A percentile compares a stretch with the other conserved stretches of the same genome.
Conservation (phyloP, 139 green algal genomes). For the Chlamydomonas sphaeroides region DNA sequence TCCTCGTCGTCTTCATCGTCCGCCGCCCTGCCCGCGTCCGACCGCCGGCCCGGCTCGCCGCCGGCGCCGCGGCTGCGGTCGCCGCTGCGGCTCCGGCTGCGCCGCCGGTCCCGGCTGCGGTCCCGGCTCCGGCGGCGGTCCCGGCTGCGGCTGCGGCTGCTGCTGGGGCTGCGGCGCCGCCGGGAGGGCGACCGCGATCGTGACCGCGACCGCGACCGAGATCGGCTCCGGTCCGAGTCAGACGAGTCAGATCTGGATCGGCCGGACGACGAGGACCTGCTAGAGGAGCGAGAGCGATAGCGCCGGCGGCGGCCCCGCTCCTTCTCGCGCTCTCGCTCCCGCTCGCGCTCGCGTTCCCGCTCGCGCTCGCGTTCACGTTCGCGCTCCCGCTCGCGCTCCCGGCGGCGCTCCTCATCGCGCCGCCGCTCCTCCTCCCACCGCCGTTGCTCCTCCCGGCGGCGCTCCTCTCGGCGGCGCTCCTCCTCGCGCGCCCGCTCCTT, state of each 20-base stretch:
- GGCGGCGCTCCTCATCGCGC: background rate
- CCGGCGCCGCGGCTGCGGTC: background rate
- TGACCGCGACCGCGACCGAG: background rate
- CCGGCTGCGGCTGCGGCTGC: slow-evolving; percentile 3
- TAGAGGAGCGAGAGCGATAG: slow-evolving; percentile 13
- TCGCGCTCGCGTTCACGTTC: background rate
- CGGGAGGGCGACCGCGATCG: background rate
- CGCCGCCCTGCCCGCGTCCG: too few relatives aligned
- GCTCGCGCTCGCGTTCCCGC: background rate
- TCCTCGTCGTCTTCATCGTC: background rate
- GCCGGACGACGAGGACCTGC: background rate
- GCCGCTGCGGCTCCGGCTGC: background rate
- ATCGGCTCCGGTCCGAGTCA: background rate
- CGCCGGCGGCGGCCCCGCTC: background rate
- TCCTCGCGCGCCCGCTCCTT: background rate
- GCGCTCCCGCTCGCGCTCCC: background rate
- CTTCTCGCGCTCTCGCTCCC: background rate
- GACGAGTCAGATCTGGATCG: background rate
- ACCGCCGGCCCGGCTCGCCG: background rate
- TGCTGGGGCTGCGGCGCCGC: background rate
- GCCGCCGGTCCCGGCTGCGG: background rate
- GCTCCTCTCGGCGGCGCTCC: background rate
- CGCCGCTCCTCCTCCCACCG: too few relatives aligned
- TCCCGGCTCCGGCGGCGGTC: background rate
- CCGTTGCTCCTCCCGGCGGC: too few relatives aligned